phyloP scores from a whole-genome alignment of 371 early-diverging fungal genomes.

The Actinomortierella wolfii region DNA sequence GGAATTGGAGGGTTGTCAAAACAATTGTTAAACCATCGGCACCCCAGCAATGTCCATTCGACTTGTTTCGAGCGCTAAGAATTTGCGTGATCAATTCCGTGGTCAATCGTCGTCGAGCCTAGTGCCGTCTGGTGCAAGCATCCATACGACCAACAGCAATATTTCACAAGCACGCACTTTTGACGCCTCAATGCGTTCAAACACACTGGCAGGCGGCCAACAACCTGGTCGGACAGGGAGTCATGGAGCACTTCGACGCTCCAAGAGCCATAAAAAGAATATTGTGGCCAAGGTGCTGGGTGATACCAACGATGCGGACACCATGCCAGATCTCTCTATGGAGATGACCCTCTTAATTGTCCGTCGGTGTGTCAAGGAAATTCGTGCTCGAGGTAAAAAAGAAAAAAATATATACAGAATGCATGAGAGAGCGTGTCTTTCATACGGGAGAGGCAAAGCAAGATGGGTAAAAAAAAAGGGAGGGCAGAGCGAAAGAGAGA shows the following conservation, averaged over 20 bases:
- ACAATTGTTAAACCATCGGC: too few relatives aligned
- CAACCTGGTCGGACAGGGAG: constrained; percentile 2
- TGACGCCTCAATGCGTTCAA: constrained; percentile 5
- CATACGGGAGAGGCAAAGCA: too few relatives aligned
- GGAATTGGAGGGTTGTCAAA: not conserved
- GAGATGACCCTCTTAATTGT: constrained; percentile 37
- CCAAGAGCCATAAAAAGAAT: constrained; percentile 35
- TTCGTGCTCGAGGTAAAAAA: constrained; percentile 38
- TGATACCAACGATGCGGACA: not conserved
- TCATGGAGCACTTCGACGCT: constrained; percentile 19
- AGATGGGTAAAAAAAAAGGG: too few relatives aligned
- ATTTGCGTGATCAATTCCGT: constrained; percentile 36
- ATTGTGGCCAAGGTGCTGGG: constrained; percentile 36
- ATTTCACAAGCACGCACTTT: constrained; percentile 16
- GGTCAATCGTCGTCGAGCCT: constrained; percentile 16
- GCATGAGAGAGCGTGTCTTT: too few relatives aligned
- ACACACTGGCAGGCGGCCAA: too few relatives aligned
- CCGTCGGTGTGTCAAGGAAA: constrained; percentile 43
- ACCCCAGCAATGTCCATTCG: constrained; percentile 24
- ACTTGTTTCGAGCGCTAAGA: constrained; percentile 35
- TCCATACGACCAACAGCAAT: constrained; percentile 13
- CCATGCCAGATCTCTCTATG: constrained; percentile 36
- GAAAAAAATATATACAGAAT: too few relatives aligned
- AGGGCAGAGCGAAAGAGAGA: too few relatives aligned
- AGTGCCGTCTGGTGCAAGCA: constrained; percentile 2